Base-by-base conservation (phyloP, 1,284 basidiomycete genomes). In the Uromyces viciae-fabae region DNA sequence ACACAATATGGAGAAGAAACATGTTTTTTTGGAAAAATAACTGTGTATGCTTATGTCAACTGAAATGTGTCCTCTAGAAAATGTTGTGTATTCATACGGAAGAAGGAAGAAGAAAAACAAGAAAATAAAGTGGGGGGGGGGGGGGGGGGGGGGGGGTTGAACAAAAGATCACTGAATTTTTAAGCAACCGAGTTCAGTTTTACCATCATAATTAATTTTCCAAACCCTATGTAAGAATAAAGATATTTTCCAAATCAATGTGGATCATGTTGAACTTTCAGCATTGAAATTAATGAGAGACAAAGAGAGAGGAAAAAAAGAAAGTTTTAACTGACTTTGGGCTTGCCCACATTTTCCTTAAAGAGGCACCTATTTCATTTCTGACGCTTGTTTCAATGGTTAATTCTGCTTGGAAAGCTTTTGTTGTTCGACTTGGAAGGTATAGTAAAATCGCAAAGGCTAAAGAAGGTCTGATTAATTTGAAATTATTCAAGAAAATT, bases 301-400 rank as follows among this genome's bases (percentile, higher is more conserved):
- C 19, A 64, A 17, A 64, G 5, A 52, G 62, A 64, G 22, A 54
- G 52, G 17, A 4, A 25, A 54, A 36, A 64, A 64, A 8, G 28
- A 49, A 49, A 49, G 46, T 49, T 22, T 49, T 11, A 49, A 49
- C 79, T 75, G 22, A 81, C 79, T 75, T 81, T 52, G 79, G 79
- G 42, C 71, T 74, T n/a, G 71, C 71, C 79, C 79, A 81, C 72
- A 81, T 81, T 38, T 73, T 73, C 31, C 79, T 71, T 31, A 81
- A 49, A 46, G 79, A 64, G 11, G 79, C 79, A 46, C 71, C 62
- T 33, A 81, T 33, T 54, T 81, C 79, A 66, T 72, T 72, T 42
- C 72, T 66, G 1, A 56, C 58, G 69, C 72, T 81, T 38, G 79
- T 73, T 56, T 81, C 71, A 14, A 81, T 72, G 0, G 79, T 81